Conservation (phyloP, 306 rosid species). For the Herpetospermum pedunculosum region DNA sequence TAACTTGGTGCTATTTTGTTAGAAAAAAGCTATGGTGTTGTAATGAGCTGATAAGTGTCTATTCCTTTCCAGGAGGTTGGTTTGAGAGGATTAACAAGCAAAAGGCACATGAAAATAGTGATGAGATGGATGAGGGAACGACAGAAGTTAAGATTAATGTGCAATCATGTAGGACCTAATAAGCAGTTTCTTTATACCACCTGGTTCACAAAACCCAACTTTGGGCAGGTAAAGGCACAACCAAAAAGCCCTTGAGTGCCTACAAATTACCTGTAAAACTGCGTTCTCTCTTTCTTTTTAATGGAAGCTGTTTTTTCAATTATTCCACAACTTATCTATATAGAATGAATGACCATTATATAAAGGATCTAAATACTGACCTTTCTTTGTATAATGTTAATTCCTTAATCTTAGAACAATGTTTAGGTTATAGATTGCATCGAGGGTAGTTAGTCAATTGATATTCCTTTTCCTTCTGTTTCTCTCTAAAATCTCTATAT, state of each 20-base stretch:
- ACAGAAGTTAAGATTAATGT: constrained; percentile 65
- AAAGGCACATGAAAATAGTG: constrained; percentile 75
- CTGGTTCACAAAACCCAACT: constrained; percentile 55
- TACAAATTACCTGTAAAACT: not conserved
- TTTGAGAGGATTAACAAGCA: constrained; percentile 65
- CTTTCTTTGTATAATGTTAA: not conserved
- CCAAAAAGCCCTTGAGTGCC: constrained; percentile 18
- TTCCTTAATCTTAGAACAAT: not conserved
- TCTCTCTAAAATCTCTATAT: not conserved
- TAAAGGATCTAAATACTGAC: not conserved
- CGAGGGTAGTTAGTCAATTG: not conserved
- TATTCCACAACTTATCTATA: not conserved
- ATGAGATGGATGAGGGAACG: constrained; percentile 94
- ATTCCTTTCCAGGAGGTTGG: constrained; percentile 53
- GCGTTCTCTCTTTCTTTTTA: not conserved
- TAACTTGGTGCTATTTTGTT: not conserved
- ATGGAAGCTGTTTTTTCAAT: not conserved
- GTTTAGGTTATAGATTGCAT: not conserved
- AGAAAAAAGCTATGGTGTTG: not conserved
- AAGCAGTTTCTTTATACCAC: constrained; percentile 83
- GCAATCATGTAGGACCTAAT: constrained; percentile 70
- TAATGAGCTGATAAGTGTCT: not conserved
- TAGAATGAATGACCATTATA: not conserved
- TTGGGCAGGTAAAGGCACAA: constrained; percentile 19
- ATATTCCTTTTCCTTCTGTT: not conserved